These are phyloP conservation scores for Galium porrigens DNA, from an alignment of 305 asterid genomes.

Conservation along the genomic window DNA sequence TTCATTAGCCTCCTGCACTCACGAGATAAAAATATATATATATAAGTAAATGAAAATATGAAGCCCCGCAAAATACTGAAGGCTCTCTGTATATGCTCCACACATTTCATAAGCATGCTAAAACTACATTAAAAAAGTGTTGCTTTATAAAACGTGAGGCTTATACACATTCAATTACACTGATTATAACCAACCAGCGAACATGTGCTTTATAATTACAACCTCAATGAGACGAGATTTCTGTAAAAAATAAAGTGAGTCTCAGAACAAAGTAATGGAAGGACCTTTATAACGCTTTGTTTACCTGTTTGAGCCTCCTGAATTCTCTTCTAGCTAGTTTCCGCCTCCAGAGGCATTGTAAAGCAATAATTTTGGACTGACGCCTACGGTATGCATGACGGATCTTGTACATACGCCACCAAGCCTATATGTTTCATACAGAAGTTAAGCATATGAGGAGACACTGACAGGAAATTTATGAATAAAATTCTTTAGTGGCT, in stretches of 20 bases:
- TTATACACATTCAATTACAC: not conserved
- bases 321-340: conserved; percentile 76
- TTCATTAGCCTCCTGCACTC: conserved; percentile 75
- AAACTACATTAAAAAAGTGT: not conserved
- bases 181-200: not conserved
- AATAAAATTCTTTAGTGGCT: not conserved
- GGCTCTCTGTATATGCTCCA: not conserved
- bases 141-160: not conserved
- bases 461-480: not conserved
- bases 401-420: conserved; percentile 74
- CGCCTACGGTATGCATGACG: conserved; percentile 58
- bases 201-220: not conserved
- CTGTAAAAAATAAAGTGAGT: not conserved
- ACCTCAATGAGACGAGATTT: not conserved
- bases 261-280: not conserved
- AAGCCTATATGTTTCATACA: conserved; percentile 40
- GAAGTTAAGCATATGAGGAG: not conserved
- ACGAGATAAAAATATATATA: not conserved
- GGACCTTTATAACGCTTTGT: conserved; percentile 11
- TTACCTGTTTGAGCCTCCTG: conserved; percentile 80
- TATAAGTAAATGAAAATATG: not conserved
- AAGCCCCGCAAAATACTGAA: not conserved
- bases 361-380: conserved; percentile 59
- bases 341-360: conserved; percentile 91
- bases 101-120: not conserved